Percentiles rank a stretch among this genome's conserved stretches.
These are phyloP conservation scores for Lepidium didymum DNA, from an alignment of 345 rosid species.

Conservation along the genomic window DNA sequence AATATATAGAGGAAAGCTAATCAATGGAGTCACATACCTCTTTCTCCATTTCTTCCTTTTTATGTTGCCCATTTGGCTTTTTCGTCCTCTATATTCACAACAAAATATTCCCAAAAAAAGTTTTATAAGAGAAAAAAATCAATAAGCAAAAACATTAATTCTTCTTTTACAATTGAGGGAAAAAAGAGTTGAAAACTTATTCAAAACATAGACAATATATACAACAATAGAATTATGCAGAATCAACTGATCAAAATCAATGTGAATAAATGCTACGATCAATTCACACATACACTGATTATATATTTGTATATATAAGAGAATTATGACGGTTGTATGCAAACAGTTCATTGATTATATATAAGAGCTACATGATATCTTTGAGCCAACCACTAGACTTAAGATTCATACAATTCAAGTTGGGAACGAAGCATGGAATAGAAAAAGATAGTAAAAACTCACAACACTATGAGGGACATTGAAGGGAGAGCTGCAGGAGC, in stretches of 20 bases:
- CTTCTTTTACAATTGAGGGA: background rate
- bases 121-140: background rate
- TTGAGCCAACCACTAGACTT: background rate
- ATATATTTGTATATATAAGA: too few relatives aligned
- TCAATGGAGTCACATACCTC: conserved; percentile 49
- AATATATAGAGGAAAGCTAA: conserved; percentile 12
- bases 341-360: background rate
- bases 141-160: background rate
- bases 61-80: conserved; percentile 57
- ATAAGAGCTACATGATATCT: background rate
- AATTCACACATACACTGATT: background rate
- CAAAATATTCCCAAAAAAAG: background rate
- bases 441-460: background rate
- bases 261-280: background rate
- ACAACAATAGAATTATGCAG: background rate
- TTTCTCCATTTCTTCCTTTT: conserved; percentile 69
- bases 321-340: background rate
- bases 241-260: background rate
- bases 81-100: conserved; percentile 46
- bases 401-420: background rate
- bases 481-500: conserved; percentile 12
- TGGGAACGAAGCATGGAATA: background rate
- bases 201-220: background rate
- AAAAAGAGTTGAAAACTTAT: background rate
- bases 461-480: conserved; percentile 28